Evolutionary conservation across 768 basidiomycete species (phyloP), one percentile per base, ranked within the genome.

Genomic region (Pleurotus djamor): DNA sequence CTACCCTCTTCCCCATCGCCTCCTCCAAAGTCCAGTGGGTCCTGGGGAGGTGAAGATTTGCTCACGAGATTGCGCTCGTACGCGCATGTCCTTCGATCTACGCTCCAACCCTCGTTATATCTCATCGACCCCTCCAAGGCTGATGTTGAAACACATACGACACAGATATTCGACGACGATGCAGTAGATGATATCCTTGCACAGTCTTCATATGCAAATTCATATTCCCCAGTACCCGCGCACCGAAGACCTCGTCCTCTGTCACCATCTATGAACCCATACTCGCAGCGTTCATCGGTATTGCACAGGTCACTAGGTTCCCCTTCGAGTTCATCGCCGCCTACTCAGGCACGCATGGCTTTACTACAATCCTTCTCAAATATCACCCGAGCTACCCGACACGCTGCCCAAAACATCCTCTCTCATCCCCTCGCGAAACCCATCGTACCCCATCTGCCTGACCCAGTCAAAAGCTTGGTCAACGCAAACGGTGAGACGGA

Each of bases 371-470:
- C 92, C 1, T 96, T 99, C 68, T 94, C 94, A 3, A 94, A 92
- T 59, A 91, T 99, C 61, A 98, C 97, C 0, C 85, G 92, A 51
- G 90, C 92, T 13, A 96, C 96, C 0, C 86, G 93, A 6, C 91
- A 95, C 71, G 92, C 96, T 0, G 95, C 96, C 0, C 94, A 97
- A 68, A 92, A 95, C 65, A 93, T 98, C 13, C 80, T 98, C 7
- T 95, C 94, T 0, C 96, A 98, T 68, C 96, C 96, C 0, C 83
- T 98, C 32, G 96, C 96, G 2, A 94, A 96, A 68, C 95, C 97
- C 9, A 95, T 98, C 52, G 83, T 98, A 0, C 96, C 96, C 4
- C 96, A 98, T 69, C 84, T 99, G 10, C 97, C 97, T 0, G 94
- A 97, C 63, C 95, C 96, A 0, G 94, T 98, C 45, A 85, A 84